Conservation (phyloP, 139 green algal species). For the Picochlorum sp. region DNA sequence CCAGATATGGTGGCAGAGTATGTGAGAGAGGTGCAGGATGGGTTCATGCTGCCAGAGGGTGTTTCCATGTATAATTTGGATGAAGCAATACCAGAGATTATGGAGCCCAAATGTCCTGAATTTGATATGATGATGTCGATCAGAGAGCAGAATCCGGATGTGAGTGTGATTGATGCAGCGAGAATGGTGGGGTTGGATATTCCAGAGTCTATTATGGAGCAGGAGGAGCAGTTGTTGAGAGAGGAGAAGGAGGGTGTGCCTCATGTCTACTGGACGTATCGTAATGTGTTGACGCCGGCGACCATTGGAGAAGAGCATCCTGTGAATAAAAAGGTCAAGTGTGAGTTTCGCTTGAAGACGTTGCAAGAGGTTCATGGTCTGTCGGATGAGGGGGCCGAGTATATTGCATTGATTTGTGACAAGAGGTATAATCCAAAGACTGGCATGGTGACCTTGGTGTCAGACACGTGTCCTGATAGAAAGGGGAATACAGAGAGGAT, state of each 20-base stretch:
- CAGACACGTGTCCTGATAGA: constrained; percentile 19
- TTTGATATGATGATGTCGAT: not conserved
- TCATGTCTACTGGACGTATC: constrained; percentile 35
- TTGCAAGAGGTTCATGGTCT: constrained; percentile 37
- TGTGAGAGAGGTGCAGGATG: constrained; percentile 28
- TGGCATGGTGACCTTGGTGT: constrained; percentile 31
- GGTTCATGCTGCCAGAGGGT: constrained; percentile 26
- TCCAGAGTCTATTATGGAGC: constrained; percentile 4
- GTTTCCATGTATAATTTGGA: constrained; percentile 39
- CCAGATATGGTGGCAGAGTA: constrained; percentile 20
- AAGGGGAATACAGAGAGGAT: constrained; percentile 38
- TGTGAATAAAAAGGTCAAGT: constrained; percentile 34
- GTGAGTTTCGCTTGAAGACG: constrained; percentile 30
- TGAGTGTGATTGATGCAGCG: constrained; percentile 2
- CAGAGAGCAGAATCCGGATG: not conserved
- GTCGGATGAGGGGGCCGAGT: constrained; percentile 31
- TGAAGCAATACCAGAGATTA: constrained; percentile 17
- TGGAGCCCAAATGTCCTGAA: constrained; percentile 4
- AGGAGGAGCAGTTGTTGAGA: not conserved
- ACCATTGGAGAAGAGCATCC: constrained; percentile 25
- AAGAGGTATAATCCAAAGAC: constrained; percentile 38
- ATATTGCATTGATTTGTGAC: constrained; percentile 38
- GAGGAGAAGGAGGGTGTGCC: constrained; percentile 2
- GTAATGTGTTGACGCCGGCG: constrained; percentile 19
- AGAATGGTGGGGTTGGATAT: not conserved